Conservation (phyloP, 2,329 filamentous ascomycete species). For the Ilyonectria robusta region DNA sequence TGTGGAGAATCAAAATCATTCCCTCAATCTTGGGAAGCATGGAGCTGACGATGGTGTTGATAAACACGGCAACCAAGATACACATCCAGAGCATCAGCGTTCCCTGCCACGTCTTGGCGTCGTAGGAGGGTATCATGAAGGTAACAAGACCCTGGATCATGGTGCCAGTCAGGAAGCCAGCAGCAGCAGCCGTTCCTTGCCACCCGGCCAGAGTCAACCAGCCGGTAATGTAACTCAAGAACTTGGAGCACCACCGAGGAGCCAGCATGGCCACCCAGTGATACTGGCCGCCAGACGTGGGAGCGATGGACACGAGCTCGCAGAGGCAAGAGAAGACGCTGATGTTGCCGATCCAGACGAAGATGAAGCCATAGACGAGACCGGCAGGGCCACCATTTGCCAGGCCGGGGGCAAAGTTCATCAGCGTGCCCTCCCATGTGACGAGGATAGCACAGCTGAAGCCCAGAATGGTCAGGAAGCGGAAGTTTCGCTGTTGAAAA, state of each 20-base stretch:
- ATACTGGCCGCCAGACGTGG: conserved; percentile 6
- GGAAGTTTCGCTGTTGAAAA: conserved; percentile 40
- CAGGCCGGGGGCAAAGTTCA: conserved; percentile 46
- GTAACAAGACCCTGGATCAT: conserved; percentile 47
- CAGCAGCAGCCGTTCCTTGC: conserved; percentile 45
- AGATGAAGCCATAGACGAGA: conserved; percentile 64
- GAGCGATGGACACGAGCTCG: conserved; percentile 18
- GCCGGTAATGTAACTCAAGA: conserved; percentile 39
- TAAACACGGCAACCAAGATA: conserved; percentile 56
- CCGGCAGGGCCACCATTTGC: conserved; percentile 49
- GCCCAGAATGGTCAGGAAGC: conserved; percentile 44
- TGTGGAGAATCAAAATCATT: conserved; percentile 57
- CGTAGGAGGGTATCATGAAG: conserved; percentile 37
- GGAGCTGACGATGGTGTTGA: conserved; percentile 53
- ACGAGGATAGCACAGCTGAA: conserved; percentile 47
- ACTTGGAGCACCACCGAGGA: conserved; percentile 5
- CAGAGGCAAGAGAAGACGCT: conserved; percentile 16
- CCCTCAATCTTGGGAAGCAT: conserved; percentile 57
- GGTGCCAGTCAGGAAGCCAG: conserved; percentile 41
- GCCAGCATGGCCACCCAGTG: conserved; percentile 6
- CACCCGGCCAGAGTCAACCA: conserved; percentile 47
- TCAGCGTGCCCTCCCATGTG: conserved; percentile 47
- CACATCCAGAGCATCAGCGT: conserved; percentile 55
- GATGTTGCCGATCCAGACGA: conserved; percentile 61
- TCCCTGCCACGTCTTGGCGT: conserved; percentile 46